Conservation (phyloP, 805 yeast genomes). For the Lipomyces starkeyi region DNA sequence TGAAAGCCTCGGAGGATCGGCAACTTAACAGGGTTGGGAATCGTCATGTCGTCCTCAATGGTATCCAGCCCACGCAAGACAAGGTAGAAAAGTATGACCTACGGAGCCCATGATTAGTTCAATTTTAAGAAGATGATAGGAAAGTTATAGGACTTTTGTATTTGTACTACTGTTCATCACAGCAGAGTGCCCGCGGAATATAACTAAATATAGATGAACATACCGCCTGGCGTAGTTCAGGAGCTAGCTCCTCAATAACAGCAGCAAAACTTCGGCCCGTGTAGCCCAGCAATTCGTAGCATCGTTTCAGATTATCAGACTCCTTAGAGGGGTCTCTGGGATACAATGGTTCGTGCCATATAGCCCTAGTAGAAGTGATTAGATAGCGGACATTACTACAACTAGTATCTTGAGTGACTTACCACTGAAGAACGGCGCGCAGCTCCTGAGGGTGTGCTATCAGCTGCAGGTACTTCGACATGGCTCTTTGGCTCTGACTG, state of each 20-base stretch:
- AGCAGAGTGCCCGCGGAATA: neutral
- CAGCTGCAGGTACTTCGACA: slow-evolving; percentile 45
- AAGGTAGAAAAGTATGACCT: slow-evolving; percentile 76
- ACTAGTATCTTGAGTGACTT: slow-evolving; percentile 40
- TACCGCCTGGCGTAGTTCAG: slow-evolving; percentile 80
- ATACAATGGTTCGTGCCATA: slow-evolving; percentile 59
- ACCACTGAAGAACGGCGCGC: slow-evolving; percentile 67
- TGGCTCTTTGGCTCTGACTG: neutral
- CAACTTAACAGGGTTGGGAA: slow-evolving; percentile 71
- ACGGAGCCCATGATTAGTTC: neutral
- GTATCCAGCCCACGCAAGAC: slow-evolving; percentile 92
- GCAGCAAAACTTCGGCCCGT: slow-evolving; percentile 95
- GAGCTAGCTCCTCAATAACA: slow-evolving; percentile 88
- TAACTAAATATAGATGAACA: slow-evolving; percentile 1
- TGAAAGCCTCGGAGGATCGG: slow-evolving; percentile 75
- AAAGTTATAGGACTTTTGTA: no score
- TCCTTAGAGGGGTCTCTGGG: slow-evolving; percentile 54
- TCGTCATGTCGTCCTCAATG: slow-evolving; percentile 92
- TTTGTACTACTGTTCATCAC: neutral
- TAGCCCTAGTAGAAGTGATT: slow-evolving; percentile 20
- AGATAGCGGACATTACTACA: neutral
- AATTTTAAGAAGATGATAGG: neutral
- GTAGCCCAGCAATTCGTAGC: slow-evolving; percentile 66
- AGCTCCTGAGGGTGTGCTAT: slow-evolving; percentile 74
- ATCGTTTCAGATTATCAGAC: slow-evolving; percentile 57